A percentile compares a stretch with the other conserved stretches of the same genome.
phyloP scores from a whole-genome alignment of 116 monocot genomes.

The Zostera marina region DNA sequence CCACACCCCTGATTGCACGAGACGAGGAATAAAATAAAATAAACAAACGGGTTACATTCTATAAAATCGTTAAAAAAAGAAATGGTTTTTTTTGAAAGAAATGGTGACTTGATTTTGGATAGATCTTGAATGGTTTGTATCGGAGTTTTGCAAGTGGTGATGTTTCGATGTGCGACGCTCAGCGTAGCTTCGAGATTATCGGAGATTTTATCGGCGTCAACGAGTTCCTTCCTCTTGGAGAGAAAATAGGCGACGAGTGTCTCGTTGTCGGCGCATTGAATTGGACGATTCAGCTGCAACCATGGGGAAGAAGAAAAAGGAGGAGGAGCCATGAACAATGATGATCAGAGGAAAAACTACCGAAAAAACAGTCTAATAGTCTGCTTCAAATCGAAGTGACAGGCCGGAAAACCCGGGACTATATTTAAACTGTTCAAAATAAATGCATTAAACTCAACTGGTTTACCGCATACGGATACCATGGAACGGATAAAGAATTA shows the following conservation, averaged over 20 bases:
- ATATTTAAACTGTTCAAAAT: too few relatives aligned
- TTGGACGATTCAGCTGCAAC: slow-evolving; percentile 24
- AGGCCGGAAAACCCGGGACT: too few relatives aligned
- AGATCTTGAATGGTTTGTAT: slow-evolving; percentile 69
- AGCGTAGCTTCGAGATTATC: slow-evolving; percentile 66
- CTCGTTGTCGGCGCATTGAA: slow-evolving; percentile 69
- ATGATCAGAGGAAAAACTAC: too few relatives aligned
- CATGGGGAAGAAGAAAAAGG: neutral
- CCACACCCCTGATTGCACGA: slow-evolving; percentile 47
- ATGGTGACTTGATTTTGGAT: slow-evolving; percentile 56
- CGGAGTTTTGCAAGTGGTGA: slow-evolving; percentile 55
- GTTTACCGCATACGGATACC: too few relatives aligned
- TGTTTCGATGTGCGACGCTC: slow-evolving; percentile 48
- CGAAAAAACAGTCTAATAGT: too few relatives aligned
- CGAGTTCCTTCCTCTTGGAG: slow-evolving; percentile 57
- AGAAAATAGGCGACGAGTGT: slow-evolving; percentile 34
- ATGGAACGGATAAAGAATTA: too few relatives aligned
- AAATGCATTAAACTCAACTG: too few relatives aligned
- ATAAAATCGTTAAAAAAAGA: neutral
- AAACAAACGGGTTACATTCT: slow-evolving; percentile 1
- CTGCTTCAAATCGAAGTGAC: too few relatives aligned
- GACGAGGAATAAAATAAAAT: neutral
- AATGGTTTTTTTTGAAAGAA: neutral
- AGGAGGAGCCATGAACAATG: too few relatives aligned
- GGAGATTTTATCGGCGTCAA: slow-evolving; percentile 21